A percentile compares a stretch with the other conserved stretches of the same genome.
Conservation (phyloP, 768 basidiomycete species). For the Pisolithus albus region DNA sequence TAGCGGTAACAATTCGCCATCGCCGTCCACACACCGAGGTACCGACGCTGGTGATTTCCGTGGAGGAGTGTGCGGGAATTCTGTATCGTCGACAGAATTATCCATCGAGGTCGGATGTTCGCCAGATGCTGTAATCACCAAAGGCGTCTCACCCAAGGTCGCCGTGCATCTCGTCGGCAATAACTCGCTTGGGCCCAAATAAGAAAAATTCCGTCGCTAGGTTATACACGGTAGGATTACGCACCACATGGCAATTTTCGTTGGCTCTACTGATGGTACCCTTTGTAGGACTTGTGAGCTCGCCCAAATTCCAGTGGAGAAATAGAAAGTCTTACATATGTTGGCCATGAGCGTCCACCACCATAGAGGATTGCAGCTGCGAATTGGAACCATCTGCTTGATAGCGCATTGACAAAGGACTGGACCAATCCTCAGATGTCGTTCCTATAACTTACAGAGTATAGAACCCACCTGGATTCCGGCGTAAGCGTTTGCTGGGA, state of each 20-base stretch:
- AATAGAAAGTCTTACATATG: neutral
- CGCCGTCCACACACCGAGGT: neutral
- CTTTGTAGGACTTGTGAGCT: neutral
- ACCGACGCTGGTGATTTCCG: neutral
- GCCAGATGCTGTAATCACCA: neutral
- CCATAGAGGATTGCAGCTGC: neutral
- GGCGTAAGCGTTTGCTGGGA: constrained; percentile 23
- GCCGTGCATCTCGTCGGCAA: neutral
- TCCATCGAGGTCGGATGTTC: neutral
- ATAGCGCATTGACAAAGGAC: neutral
- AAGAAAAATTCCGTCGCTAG: neutral
- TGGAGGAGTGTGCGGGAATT: neutral
- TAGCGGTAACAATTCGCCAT: neutral
- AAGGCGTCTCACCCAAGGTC: neutral
- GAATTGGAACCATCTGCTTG: neutral
- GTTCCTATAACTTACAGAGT: no score
- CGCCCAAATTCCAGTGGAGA: neutral
- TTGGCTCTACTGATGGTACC: neutral
- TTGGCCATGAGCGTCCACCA: neutral
- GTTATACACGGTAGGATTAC: neutral
- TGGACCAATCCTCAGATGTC: neutral
- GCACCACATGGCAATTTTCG: neutral
- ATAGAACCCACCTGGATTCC: constrained; percentile 22
- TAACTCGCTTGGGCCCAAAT: neutral
- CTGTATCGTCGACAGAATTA: neutral